Evolutionary conservation across 495 filamentous ascomycete species (phyloP).

Genomic region (Penicillium coffeae): DNA sequence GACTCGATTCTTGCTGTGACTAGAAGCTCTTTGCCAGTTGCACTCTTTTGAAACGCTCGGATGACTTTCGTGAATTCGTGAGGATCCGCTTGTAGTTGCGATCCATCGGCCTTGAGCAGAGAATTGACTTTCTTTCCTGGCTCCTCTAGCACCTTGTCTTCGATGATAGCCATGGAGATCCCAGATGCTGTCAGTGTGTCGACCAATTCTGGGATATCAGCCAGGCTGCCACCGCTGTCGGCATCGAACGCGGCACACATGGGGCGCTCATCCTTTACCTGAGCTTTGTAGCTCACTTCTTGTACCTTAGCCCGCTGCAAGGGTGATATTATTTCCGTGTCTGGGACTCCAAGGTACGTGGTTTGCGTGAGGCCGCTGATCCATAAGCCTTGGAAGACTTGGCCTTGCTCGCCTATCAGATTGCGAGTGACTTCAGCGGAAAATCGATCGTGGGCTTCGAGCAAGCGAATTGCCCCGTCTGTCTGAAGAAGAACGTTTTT

Average conservation of each 20-base stretch:
- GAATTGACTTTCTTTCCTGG: conserved; percentile 9
- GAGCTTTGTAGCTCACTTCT: conserved; percentile 1
- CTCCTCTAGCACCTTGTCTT: conserved; percentile 1
- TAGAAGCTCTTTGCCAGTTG: not conserved
- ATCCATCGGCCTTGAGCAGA: not conserved
- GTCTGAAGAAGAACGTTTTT: not conserved
- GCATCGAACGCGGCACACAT: conserved; percentile 6
- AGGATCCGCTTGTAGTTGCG: not conserved
- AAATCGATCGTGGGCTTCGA: not conserved
- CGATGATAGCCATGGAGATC: conserved; percentile 4
- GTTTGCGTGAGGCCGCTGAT: conserved; percentile 7
- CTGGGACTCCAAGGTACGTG: conserved; percentile 3
- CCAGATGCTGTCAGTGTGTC: not conserved
- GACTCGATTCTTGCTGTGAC: conserved; percentile 8
- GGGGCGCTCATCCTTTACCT: not conserved
- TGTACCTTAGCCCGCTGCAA: conserved; percentile 1
- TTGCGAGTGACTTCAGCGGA: conserved; percentile 2
- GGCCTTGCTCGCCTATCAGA: not conserved
- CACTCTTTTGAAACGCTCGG: not conserved
- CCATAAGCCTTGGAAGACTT: conserved; percentile 3
- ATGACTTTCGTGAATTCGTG: not conserved
- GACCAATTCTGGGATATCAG: conserved; percentile 1
- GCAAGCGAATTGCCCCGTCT: not conserved
- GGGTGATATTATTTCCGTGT: conserved; percentile 5
- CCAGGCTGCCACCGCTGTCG: conserved; percentile 3